Base-by-base conservation (phyloP, 371 early-diverging fungal genomes). In the Mucor irregularis region DNA sequence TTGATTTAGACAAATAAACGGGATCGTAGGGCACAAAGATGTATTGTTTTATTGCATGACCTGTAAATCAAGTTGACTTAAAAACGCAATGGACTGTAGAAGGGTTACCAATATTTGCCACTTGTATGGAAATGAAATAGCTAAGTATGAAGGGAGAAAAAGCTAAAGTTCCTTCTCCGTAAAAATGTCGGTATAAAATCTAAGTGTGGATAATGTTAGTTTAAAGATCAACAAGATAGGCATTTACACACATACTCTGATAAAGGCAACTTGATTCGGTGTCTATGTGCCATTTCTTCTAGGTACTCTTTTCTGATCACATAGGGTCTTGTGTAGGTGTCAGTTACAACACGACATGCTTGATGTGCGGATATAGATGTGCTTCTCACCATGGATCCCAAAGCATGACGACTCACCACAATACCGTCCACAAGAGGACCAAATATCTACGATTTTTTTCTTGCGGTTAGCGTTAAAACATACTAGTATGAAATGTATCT, bases 351-450 rank as follows among this genome's bases (percentile, higher is more conserved):
- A 4, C 82, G 71, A 58, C 82, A 81, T 6, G 85, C 82, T 54
- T 75, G 73, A 24, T 88, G 86, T 4, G 85, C 88, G 8, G 86
- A 83, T 31, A 87, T 78, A n/a, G 87, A 81, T 6, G 89, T 89
- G 30, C 78, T 81, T 25, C 91, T 80, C 4, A 89, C 80, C 68
- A 91, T 76, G 21, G 73, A 66, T 0, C 89, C 91, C 4, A 91
- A 62, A 1, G 85, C 73, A 67, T 87, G 87, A 10, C 88, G 73
- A 49, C 82, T 84, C 3, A 90, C 82, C 5, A 89, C 68, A 73
- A 86, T 86, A 13, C 88, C 90, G 63, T 91, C 89, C 13, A 78
- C 73, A 19, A 91, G 61, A 5, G 91, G 91, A 5, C 91, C 91
- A 62, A 87, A 79, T 21, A 78, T 76, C 83, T 86, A 58, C 6